These are phyloP conservation scores for Terana coerulea DNA, from an alignment of 768 basidiomycete genomes.

Conservation along the genomic window DNA sequence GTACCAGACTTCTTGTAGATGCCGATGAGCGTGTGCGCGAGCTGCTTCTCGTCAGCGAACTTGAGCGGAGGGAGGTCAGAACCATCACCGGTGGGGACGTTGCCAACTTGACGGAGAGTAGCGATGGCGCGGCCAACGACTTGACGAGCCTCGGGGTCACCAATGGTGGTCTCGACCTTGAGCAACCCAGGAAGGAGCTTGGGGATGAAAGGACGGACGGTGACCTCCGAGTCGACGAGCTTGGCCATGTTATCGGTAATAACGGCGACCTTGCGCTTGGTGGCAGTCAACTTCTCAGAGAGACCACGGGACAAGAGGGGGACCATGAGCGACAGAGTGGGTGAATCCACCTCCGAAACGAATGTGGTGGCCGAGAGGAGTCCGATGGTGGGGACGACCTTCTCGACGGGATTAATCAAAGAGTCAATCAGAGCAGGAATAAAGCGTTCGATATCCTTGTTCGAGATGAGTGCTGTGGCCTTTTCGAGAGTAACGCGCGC, in stretches of 20 bases:
- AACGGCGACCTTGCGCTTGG: constrained; percentile 96
- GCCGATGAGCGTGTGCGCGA: constrained; percentile 61
- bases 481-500: constrained; percentile 93
- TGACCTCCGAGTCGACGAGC: constrained; percentile 91
- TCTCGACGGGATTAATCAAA: constrained; percentile 98
- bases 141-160: constrained; percentile 96
- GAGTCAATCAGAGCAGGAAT: constrained; percentile 98
- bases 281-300: constrained; percentile 90
- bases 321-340: constrained; percentile 97
- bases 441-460: constrained; percentile 98
- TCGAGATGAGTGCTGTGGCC: constrained; percentile 90
- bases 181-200: constrained; percentile 92
- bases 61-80: constrained; percentile 88
- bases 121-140: constrained; percentile 89
- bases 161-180: constrained; percentile 92
- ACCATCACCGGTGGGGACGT: constrained; percentile 87
- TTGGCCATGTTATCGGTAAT: constrained; percentile 99
- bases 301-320: constrained; percentile 93
- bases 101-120: constrained; percentile 93
- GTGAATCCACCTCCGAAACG: constrained; percentile 98
- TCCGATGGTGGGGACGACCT: constrained; percentile 92
- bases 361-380: constrained; percentile 98
- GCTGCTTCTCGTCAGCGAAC: constrained; percentile 63
- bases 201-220: constrained; percentile 95
- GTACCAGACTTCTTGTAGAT: constrained; percentile 85